Percentiles rank a stretch among this genome's conserved stretches.
These are phyloP conservation scores for Microascus cirrosus DNA, from an alignment of 2,329 filamentous ascomycete genomes.

Conservation along the genomic window DNA sequence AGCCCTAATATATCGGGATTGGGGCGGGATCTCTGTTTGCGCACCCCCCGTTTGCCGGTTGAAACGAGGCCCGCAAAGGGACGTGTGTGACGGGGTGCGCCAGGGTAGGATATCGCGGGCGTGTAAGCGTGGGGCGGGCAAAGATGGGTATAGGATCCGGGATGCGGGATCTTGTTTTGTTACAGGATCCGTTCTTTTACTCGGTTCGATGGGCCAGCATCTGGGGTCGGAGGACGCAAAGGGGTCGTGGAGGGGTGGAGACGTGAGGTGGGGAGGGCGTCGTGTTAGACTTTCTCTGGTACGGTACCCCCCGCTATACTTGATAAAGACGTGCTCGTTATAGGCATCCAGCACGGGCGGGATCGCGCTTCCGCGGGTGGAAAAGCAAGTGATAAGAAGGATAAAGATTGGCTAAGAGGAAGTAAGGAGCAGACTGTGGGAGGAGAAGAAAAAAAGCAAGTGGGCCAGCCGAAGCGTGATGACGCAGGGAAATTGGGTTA, in stretches of 20 bases:
- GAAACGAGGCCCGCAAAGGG: slow-evolving; percentile 1
- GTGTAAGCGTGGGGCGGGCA: background rate
- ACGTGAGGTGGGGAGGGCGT: background rate
- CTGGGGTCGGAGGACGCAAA: background rate
- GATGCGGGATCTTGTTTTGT: background rate
- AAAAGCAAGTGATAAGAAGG: background rate
- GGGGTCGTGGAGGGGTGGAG: background rate
- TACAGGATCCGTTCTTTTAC: background rate
- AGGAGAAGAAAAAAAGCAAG: background rate
- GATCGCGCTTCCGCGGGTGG: background rate
- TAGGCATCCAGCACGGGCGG: background rate
- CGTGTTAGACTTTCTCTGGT: background rate
- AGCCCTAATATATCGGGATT: slow-evolving; percentile 4
- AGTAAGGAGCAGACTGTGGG: background rate
- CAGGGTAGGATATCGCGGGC: background rate
- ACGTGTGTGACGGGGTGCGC: background rate
- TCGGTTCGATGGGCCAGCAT: background rate
- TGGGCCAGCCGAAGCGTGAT: background rate
- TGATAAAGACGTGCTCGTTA: background rate
- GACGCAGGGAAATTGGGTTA: background rate
- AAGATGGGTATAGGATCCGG: background rate
- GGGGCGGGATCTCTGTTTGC: background rate
- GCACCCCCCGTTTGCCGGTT: background rate
- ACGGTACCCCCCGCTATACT: background rate
- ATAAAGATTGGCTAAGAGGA: background rate